These are phyloP conservation scores for Fraxinus albicans DNA, from an alignment of 305 asterid genomes.

Conservation along the genomic window DNA sequence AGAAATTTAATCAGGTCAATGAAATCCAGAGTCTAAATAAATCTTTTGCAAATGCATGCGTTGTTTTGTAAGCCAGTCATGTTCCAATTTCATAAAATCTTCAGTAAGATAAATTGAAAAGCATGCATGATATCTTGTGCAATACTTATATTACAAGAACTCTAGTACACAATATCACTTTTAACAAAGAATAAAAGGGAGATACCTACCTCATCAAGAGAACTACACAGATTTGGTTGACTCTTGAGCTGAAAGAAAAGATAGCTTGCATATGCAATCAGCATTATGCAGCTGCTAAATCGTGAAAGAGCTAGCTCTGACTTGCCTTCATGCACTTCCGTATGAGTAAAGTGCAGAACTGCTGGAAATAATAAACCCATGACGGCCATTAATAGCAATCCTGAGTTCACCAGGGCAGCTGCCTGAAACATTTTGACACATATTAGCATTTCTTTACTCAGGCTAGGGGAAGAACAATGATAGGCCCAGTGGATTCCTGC, in stretches of 20 bases:
- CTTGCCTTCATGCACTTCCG: slow-evolving; percentile 81
- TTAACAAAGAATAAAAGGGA: slow-evolving; percentile 6
- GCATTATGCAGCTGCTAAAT: slow-evolving; percentile 94
- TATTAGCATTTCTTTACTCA: slow-evolving; percentile 28
- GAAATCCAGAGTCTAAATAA: not conserved
- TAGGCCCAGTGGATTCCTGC: not conserved
- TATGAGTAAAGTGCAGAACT: slow-evolving; percentile 87
- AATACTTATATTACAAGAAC: not conserved
- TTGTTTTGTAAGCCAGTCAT: not conserved
- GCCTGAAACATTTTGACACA: slow-evolving; percentile 53
- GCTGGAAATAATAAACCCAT: slow-evolving; percentile 96
- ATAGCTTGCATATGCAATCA: slow-evolving; percentile 91
- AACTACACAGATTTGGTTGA: slow-evolving; percentile 50
- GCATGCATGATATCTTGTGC: not conserved
- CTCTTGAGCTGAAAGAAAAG: slow-evolving; percentile 91
- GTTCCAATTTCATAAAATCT: not conserved
- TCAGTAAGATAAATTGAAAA: not conserved
- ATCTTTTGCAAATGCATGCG: not conserved
- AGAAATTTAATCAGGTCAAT: slow-evolving; percentile 1
- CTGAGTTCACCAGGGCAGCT: slow-evolving; percentile 84
- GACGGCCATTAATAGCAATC: slow-evolving; percentile 94
- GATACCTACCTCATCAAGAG: slow-evolving; percentile 58
- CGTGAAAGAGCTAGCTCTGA: slow-evolving; percentile 95
- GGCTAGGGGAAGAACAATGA: slow-evolving; percentile 4
- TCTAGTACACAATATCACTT: not conserved